These are phyloP conservation scores for Physcomitrellopsis africana DNA, from an alignment of 225 moss, liverwort and hornwort species.

Conservation along the genomic window DNA sequence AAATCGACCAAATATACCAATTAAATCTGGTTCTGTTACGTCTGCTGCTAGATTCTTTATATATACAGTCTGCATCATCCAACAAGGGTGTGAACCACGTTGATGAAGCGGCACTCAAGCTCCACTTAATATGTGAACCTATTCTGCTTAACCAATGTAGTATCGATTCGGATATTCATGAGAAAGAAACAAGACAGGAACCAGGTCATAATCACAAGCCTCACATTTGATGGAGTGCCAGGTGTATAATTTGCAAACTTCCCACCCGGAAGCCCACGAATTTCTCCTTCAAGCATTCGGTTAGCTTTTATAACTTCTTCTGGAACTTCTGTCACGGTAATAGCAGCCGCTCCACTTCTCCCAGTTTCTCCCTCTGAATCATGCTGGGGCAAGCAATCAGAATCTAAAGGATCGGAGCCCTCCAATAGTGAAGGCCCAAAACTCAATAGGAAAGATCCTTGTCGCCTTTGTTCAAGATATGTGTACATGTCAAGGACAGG, in stretches of 20 bases:
- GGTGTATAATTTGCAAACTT: constrained; percentile 53
- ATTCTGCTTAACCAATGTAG: not conserved
- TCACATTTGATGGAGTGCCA: constrained; percentile 52
- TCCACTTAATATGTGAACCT: not conserved
- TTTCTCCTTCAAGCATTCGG: constrained; percentile 50
- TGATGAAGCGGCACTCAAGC: not conserved
- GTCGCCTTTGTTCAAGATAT: constrained; percentile 58
- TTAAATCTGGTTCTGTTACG: constrained; percentile 45
- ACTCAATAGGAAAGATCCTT: constrained; percentile 21
- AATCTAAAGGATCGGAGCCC: constrained; percentile 9
- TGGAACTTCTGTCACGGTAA: constrained; percentile 26
- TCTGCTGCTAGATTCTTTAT: constrained; percentile 53
- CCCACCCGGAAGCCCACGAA: constrained; percentile 47
- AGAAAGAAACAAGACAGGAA: not conserved
- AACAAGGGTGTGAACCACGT: constrained; percentile 6
- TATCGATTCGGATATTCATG: not conserved
- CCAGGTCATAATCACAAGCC: constrained; percentile 18
- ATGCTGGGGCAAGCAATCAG: constrained; percentile 26
- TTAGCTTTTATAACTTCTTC: constrained; percentile 47
- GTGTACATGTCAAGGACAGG: constrained; percentile 61
- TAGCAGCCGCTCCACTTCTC: not conserved
- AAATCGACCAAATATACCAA: constrained; percentile 50
- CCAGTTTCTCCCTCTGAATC: constrained; percentile 4
- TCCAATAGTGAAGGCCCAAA: constrained; percentile 21
- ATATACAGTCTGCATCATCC: constrained; percentile 52